Base-by-base conservation (phyloP, 306 rosid genomes). In the Argentina anserina region DNA sequence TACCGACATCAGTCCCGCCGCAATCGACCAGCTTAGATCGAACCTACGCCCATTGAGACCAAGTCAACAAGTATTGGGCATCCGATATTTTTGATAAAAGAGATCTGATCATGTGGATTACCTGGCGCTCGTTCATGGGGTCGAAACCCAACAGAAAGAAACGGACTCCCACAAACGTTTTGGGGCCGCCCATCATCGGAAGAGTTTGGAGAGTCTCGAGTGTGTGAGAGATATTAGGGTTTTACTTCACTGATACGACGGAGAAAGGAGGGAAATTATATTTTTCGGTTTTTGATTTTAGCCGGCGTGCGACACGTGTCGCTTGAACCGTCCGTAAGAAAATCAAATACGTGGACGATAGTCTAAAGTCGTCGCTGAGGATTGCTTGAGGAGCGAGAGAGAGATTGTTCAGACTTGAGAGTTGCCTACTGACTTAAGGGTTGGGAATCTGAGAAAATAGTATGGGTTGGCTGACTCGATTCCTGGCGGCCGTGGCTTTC, bases 381-480 rank as follows among this genome's bases (percentile, higher is more conserved):
- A n/a, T n/a, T n/a, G n/a, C n/a, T n/a, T n/a, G n/a, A n/a, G n/a
- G n/a, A n/a, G n/a, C n/a, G n/a, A n/a, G n/a, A n/a, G n/a, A n/a
- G n/a, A n/a, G n/a, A n/a, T n/a, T n/a, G n/a, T n/a, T n/a, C n/a
- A n/a, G n/a, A n/a, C n/a, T n/a, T n/a, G n/a, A n/a, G n/a, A n/a
- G n/a, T n/a, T n/a, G n/a, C n/a, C n/a, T n/a, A n/a, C n/a, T n/a
- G n/a, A n/a, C n/a, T n/a, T n/a, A n/a, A n/a, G n/a, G n/a, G n/a
- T n/a, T n/a, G n/a, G n/a, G n/a, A n/a, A n/a, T n/a, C n/a, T n/a
- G n/a, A n/a, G n/a, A n/a, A n/a, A n/a, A n/a, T n/a, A n/a, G n/a
- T n/a, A n/a, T 95, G 99, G 97, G 81, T 84, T 90, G 99, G 97
- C 63, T 89, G 10, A 75, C 90, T 7, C 89, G 92, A 68, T 91